These are phyloP conservation scores for Seminavis robusta DNA, from an alignment of 108 stramenopile genomes.

Conservation along the genomic window DNA sequence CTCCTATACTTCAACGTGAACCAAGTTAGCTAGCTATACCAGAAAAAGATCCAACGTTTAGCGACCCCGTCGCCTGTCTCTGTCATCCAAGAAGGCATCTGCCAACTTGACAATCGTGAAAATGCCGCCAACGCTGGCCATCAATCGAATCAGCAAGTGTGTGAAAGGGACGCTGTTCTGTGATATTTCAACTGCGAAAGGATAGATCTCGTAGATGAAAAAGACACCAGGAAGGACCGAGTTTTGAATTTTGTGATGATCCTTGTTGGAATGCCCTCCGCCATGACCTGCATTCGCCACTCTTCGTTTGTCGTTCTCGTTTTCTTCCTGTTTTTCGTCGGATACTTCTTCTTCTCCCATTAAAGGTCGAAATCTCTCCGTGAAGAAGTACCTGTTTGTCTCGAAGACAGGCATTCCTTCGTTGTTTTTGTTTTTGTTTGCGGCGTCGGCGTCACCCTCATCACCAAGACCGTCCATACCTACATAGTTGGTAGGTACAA, in stretches of 20 bases:
- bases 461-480: conserved; percentile 20
- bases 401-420: conserved; percentile 25
- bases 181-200: conserved; percentile 92
- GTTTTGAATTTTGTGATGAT: conserved; percentile 75
- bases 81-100: conserved; percentile 22
- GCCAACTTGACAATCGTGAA: conserved; percentile 80
- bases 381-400: conserved; percentile 86
- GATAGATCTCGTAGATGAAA: conserved; percentile 97
- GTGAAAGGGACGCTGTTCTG: conserved; percentile 67
- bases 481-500: conserved; percentile 87
- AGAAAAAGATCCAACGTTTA: too few species aligned
- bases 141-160: conserved; percentile 88
- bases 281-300: conserved; percentile 46
- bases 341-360: conserved; percentile 56
- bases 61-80: too few species aligned
- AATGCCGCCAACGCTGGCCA: conserved; percentile 95
- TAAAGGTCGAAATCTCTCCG: conserved; percentile 87
- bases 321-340: conserved; percentile 25
- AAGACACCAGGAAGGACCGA: conserved; percentile 93
- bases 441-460: background rate
- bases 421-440: background rate
- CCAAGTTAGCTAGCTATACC: too few species aligned
- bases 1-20: too few species aligned
- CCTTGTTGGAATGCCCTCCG: conserved; percentile 54
- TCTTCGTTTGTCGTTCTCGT: conserved; percentile 20